Percentiles rank a stretch among this genome's conserved stretches.
Conservation (phyloP, 129 eudicot species). For the Pittosporum tobira region DNA sequence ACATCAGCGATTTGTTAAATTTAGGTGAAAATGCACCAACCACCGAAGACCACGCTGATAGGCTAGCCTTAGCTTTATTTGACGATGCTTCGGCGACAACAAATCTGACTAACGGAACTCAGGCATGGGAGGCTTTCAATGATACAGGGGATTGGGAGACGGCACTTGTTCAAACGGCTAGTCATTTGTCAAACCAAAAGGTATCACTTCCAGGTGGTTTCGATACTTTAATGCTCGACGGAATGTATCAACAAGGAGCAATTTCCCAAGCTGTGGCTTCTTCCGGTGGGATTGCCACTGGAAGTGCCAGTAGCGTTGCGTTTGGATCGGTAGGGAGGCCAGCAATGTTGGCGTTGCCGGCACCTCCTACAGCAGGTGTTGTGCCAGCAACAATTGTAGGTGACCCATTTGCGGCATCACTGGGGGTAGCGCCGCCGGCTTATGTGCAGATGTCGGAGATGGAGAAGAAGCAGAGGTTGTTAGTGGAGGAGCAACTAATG, state of each 20-base stretch:
- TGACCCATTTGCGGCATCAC: slow-evolving; percentile 79
- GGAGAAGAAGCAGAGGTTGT: slow-evolving; percentile 56
- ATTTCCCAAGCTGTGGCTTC: slow-evolving; percentile 25
- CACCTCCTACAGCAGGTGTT: slow-evolving; percentile 37
- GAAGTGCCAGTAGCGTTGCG: slow-evolving; percentile 87
- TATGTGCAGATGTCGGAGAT: slow-evolving; percentile 75
- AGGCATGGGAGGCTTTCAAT: slow-evolving; percentile 60
- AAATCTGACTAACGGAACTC: slow-evolving; percentile 9
- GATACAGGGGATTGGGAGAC: slow-evolving; percentile 63
- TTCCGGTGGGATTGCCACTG: slow-evolving; percentile 34
- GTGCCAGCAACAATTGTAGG: not conserved
- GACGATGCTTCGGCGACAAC: slow-evolving; percentile 27
- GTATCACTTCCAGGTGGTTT: slow-evolving; percentile 45
- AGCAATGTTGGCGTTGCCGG: slow-evolving; percentile 49
- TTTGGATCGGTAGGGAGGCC: slow-evolving; percentile 47
- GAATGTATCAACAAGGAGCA: slow-evolving; percentile 57
- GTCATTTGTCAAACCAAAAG: slow-evolving; percentile 56
- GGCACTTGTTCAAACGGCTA: slow-evolving; percentile 45
- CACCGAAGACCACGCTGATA: slow-evolving; percentile 34
- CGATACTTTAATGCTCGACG: slow-evolving; percentile 42
- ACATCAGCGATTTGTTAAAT: slow-evolving; percentile 43
- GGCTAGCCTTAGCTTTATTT: slow-evolving; percentile 42
- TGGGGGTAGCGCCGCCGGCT: slow-evolving; percentile 52
- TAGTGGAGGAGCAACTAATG: slow-evolving; percentile 60
- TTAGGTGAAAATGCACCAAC: slow-evolving; percentile 44